Percentiles rank a stretch among this genome's conserved stretches.
phyloP scores from a whole-genome alignment of 768 basidiomycete species.

The Lepiota brunneoincarnata region DNA sequence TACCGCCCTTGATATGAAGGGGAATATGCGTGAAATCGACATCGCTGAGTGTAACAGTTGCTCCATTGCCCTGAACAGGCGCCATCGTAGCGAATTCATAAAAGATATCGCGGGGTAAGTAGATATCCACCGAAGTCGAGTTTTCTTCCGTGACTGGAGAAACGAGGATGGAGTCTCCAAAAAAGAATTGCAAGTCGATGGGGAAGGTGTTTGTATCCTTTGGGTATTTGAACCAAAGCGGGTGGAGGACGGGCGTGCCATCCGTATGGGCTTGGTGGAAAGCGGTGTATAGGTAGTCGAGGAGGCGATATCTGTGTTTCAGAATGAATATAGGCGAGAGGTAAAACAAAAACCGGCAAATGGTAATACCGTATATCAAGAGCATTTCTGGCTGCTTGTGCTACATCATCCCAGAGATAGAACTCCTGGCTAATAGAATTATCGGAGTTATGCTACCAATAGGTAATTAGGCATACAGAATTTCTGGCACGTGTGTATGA shows the following conservation, averaged over 20 bases:
- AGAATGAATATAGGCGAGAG: not conserved
- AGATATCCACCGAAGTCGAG: constrained; percentile 54
- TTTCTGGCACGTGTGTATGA: not conserved
- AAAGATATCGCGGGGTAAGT: constrained; percentile 63
- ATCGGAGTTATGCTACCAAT: constrained; percentile 50
- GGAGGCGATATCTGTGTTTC: constrained; percentile 50
- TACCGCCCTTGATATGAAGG: constrained; percentile 58
- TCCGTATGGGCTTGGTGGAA: constrained; percentile 56
- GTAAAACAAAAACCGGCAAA: not conserved
- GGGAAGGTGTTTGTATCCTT: constrained; percentile 54
- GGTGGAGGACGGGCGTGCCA: constrained; percentile 65
- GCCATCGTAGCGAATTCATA: constrained; percentile 58
- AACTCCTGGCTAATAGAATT: constrained; percentile 60
- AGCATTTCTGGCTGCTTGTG: constrained; percentile 57
- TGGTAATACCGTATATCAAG: constrained; percentile 52
- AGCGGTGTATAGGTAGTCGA: constrained; percentile 72
- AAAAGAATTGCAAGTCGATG: constrained; percentile 71
- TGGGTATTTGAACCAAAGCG: constrained; percentile 68
- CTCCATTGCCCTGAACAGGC: constrained; percentile 46
- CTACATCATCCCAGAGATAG: constrained; percentile 58
- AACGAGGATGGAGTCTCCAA: constrained; percentile 62
- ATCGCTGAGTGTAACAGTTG: constrained; percentile 40
- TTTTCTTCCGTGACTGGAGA: constrained; percentile 65
- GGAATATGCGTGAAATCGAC: constrained; percentile 59
- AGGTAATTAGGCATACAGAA: not conserved